Base-by-base conservation (phyloP, 192 early-diverging fungal genomes). In the Coemansia sp. region DNA sequence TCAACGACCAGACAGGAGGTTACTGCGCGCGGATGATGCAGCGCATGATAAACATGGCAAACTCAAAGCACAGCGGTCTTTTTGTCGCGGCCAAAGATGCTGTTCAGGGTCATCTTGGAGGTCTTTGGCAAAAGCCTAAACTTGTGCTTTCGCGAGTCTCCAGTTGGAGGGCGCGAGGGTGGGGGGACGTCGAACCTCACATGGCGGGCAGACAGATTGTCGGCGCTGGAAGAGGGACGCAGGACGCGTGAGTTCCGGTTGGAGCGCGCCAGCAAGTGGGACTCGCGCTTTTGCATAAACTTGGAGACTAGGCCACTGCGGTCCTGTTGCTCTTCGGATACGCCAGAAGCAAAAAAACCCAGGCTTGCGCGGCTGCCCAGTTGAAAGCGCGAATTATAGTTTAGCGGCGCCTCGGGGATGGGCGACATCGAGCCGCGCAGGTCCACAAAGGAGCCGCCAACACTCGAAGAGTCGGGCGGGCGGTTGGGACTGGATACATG, bases 21-120 rank as follows among this genome's bases (percentile, higher is more conserved):
- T 38, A 38, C 34, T 38, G 34, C 34, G 34, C 26, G 26, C 49
- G 56, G 58, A 49, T 24, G 22, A 51, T 19, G 24, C 59, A 47
- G 59, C 57, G 50, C 44, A 47, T 56, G 63, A 56, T 32, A 24
- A 25, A 26, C 49, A 53, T 12, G 10, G 34, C 34, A 38, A 38
- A 38, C 2, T 38, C 34, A 38, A 12, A 38, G 34, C 34, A 12
- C 34, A 12, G 34, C 34, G 8, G 65, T 25, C 48, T 60, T 63
- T 57, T 62, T 72, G 64, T 73, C 67, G 56, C 67, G 53, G 25
- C 67, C 64, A 64, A 79, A 79, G 7, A 79, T 63, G 41, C 69
- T 65, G 27, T 61, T 67, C 4, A 79, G 60, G 24, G 67, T 51
- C 18, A 76, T 73, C 1, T 68, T 64, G 52, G 78, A 71, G 10